Percentiles rank a stretch among this genome's conserved stretches.
phyloP scores from a whole-genome alignment of 441 rosid species.

The Pelargonium myrrhifolium region DNA sequence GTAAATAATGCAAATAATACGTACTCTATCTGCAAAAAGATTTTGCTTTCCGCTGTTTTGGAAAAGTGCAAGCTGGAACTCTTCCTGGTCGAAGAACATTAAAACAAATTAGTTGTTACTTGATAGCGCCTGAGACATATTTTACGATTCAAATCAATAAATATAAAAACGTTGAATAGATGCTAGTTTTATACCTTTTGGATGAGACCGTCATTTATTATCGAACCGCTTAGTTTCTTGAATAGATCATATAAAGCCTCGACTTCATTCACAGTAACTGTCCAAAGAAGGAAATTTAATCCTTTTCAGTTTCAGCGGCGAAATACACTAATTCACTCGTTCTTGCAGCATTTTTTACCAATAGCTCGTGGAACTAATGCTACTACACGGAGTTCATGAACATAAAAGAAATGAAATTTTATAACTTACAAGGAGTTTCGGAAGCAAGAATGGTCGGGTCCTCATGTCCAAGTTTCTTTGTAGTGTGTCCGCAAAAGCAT shows the following conservation, averaged over 20 bases:
- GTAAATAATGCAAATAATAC: slow-evolving; percentile 1
- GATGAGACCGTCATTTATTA: slow-evolving; percentile 42
- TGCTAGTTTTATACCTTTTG: slow-evolving; percentile 38
- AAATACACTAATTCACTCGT: too few relatives aligned
- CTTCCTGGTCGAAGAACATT: slow-evolving; percentile 38
- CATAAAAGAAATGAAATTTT: slow-evolving; percentile 1
- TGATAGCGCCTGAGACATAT: not conserved
- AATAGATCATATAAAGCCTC: slow-evolving; percentile 57
- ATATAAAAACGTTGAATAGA: not conserved
- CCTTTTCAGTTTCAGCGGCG: not conserved
- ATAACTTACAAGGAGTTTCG: slow-evolving; percentile 52
- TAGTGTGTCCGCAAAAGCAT: slow-evolving; percentile 40
- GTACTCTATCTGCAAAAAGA: slow-evolving; percentile 60
- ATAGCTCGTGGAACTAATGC: not conserved
- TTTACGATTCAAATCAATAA: not conserved
- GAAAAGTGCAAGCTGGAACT: slow-evolving; percentile 50
- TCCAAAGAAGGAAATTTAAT: not conserved
- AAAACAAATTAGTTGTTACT: not conserved
- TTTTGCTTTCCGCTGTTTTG: slow-evolving; percentile 42
- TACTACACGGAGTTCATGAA: not conserved
- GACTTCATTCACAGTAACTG: slow-evolving; percentile 62
- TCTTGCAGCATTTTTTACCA: not conserved
- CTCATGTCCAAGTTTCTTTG: slow-evolving; percentile 20
- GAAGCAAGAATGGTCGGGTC: slow-evolving; percentile 46
- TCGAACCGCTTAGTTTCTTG: slow-evolving; percentile 54